Evolutionary conservation across 257 asterid genomes (phyloP).

Genomic region (Solanum sparsipilum): DNA sequence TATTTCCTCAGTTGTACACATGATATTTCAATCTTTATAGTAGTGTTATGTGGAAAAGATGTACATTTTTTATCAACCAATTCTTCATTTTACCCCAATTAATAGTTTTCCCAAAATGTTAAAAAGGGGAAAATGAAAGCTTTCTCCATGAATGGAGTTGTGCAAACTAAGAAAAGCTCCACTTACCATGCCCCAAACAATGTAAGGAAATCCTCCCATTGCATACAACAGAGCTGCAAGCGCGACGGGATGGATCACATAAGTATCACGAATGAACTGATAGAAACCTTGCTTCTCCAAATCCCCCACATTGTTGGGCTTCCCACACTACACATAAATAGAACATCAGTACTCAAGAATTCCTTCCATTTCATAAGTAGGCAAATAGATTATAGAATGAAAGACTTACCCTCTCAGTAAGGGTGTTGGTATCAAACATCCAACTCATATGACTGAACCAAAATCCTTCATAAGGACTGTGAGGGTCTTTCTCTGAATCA

Average conservation of each 20-base stretch:
- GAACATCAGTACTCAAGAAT: background rate
- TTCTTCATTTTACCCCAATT: background rate
- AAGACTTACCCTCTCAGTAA: conserved; percentile 36
- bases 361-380: background rate
- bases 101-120: background rate
- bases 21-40: background rate
- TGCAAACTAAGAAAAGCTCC: background rate
- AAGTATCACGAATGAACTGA: conserved; percentile 40
- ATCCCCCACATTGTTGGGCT: conserved; percentile 61
- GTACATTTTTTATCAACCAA: background rate
- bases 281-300: conserved; percentile 64
- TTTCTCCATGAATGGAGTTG: background rate
- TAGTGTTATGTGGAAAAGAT: background rate
- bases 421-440: conserved; percentile 44
- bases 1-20: background rate
- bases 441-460: conserved; percentile 85
- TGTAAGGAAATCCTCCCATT: conserved; percentile 65
- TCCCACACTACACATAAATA: conserved; percentile 37
- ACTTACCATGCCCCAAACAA: conserved; percentile 84
- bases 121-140: background rate
- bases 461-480: conserved; percentile 74
- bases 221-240: conserved; percentile 53
- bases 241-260: conserved; percentile 44
- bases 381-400: background rate
- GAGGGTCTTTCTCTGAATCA: conserved; percentile 73